Conservation (phyloP, 148 eudicot species). For the Gaultheria prostrata region DNA sequence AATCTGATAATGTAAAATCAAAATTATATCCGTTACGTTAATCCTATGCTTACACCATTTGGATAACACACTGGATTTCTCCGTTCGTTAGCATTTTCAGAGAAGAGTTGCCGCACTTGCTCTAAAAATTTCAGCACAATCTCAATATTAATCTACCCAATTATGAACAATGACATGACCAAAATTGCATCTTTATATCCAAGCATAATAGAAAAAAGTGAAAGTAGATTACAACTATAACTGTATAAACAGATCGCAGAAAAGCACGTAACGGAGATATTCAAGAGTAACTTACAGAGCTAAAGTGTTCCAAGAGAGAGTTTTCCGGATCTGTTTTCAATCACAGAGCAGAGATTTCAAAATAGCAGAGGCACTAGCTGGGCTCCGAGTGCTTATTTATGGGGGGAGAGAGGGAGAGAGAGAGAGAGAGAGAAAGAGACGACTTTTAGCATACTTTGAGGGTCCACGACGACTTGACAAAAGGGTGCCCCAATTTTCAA, state of each 20-base stretch:
- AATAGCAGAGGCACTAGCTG: not conserved
- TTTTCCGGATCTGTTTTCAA: not conserved
- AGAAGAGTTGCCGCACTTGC: too few relatives aligned
- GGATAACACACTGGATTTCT: too few relatives aligned
- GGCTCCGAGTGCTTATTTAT: not conserved
- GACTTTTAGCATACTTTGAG: not conserved
- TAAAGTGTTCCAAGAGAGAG: not conserved
- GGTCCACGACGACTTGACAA: not conserved
- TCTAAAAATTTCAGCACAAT: not conserved
- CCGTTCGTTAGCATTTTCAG: too few relatives aligned
- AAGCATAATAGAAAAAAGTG: not conserved
- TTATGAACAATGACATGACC: not conserved
- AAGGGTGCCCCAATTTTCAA: not conserved
- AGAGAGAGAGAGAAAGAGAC: not conserved
- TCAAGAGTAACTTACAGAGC: not conserved
- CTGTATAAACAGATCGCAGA: not conserved
- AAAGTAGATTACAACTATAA: not conserved
- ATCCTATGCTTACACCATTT: too few relatives aligned
- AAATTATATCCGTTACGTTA: too few relatives aligned
- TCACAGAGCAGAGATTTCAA: not conserved
- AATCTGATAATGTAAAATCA: too few relatives aligned
- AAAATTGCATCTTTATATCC: not conserved
- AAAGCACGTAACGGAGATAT: not conserved
- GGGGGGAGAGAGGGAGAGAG: not conserved
- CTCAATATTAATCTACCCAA: not conserved